Base-by-base conservation (phyloP, 441 rosid genomes). In the Breynia disticha region DNA sequence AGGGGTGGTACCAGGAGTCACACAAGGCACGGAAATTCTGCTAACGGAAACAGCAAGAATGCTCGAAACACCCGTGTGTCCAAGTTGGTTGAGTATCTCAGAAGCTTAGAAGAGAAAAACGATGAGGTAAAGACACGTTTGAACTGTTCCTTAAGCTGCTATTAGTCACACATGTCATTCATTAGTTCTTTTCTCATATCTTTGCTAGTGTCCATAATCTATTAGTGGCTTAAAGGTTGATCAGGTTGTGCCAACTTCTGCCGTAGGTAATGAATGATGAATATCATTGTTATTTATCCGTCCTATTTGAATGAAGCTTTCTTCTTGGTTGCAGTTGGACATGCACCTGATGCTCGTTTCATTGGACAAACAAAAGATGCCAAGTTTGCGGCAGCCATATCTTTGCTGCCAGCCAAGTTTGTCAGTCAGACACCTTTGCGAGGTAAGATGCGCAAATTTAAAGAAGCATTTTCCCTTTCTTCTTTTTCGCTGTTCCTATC, bases 1-100 rank as follows among this genome's bases (percentile, higher is more conserved):
- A 74, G 72, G 59, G 89, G 89, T 48, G 89, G 94, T 55, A 57
- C 72, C 14, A 76, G 94, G 46, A 82, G 89, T 63, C 74, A 84
- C 60, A 76, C 83, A 16, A 62, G 90, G 48, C 71, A 80, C 66
- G 83, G 84, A 6, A 63, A 62, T 61, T 28, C 66, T 61, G 61
- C 60, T 58, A 60, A 78, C 58, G 52, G 73, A 69, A 76, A 72
- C 65, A 73, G 61, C 53, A 82, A 74, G 72, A 68, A 57, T 54
- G 37, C 70, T 20, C 72, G 73, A 59, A 72, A 41, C 57, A 60
- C 51, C 52, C 85, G 86, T 44, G 16, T 76, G 48, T 72, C 79
- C 59, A 76, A 67, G 79, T 66, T 85, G 78, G 82, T 67, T 18
- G 82, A 79, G 12, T 62, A 79, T 67, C 75, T 82, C 66, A 74